Conservation (phyloP, 495 filamentous ascomycete species). For the Bathelium albidoporum region DNA sequence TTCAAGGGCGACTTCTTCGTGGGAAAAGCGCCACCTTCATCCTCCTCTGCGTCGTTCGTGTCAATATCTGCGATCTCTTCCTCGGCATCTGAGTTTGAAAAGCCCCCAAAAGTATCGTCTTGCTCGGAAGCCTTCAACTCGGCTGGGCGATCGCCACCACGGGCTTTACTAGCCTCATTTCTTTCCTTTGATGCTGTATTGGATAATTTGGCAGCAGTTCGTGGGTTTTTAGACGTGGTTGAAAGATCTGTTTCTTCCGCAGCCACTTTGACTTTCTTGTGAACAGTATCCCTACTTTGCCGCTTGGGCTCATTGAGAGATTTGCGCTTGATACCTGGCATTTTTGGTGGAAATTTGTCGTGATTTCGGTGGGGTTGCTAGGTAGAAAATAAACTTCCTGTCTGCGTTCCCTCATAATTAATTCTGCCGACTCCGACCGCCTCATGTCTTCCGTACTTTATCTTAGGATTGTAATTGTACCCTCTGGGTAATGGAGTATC, state of each 20-base stretch:
- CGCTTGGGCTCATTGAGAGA: background rate
- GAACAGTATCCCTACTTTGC: background rate
- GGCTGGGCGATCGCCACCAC: conserved; percentile 15
- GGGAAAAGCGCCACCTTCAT: background rate
- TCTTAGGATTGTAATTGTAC: no score
- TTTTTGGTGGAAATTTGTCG: no score
- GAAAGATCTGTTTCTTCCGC: background rate
- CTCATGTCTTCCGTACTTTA: background rate
- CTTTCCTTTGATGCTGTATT: background rate
- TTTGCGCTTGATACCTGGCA: conserved; percentile 12
- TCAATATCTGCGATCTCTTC: background rate
- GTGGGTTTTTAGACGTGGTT: background rate
- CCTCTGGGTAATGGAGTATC: no score
- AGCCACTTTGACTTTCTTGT: conserved; percentile 6
- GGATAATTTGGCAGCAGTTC: background rate
- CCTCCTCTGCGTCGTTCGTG: background rate
- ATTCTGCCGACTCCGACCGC: background rate
- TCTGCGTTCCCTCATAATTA: no score
- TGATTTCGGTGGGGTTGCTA: no score
- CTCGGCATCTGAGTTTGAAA: conserved; percentile 11
- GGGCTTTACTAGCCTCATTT: conserved; percentile 5
- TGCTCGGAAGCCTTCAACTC: conserved; percentile 25
- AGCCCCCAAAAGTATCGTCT: conserved; percentile 23
- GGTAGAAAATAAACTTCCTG: no score
- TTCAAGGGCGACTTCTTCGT: conserved; percentile 3